Evolutionary conservation across 2,329 filamentous ascomycete genomes (phyloP).

Genomic region (Microsporum canis): DNA sequence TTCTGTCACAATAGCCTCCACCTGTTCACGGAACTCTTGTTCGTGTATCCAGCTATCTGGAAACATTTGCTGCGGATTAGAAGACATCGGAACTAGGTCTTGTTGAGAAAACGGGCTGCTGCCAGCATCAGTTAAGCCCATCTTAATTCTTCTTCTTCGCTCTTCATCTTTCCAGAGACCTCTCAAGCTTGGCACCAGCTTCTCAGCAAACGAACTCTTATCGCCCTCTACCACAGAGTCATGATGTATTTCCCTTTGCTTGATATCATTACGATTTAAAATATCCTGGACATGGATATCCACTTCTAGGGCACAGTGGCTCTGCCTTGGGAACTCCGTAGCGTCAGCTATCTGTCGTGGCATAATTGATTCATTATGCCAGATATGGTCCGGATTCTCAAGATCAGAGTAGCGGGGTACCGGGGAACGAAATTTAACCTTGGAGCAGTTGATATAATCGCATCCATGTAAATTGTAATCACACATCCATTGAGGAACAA

Average conservation of each 20-base stretch:
- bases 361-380: conserved; percentile 67
- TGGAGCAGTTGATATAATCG: conserved; percentile 64
- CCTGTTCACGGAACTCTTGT: conserved; percentile 60
- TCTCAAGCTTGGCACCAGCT: conserved; percentile 87
- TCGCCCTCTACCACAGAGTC: conserved; percentile 65
- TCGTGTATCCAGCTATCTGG: conserved; percentile 89
- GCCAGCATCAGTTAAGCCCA: conserved; percentile 52
- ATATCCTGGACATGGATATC: conserved; percentile 87
- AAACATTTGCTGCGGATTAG: conserved; percentile 59
- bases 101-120: conserved; percentile 72
- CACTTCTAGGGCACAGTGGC: conserved; percentile 79
- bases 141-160: conserved; percentile 59
- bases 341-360: conserved; percentile 50
- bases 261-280: conserved; percentile 64
- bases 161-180: conserved; percentile 87
- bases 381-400: conserved; percentile 53
- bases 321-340: conserved; percentile 58
- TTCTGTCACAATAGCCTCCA: conserved; percentile 51
- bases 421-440: conserved; percentile 61
- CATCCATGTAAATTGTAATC: conserved; percentile 98
- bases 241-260: conserved; percentile 70
- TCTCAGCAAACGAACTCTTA: conserved; percentile 56
- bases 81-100: conserved; percentile 78
- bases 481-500: conserved; percentile 91
- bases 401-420: conserved; percentile 58